Evolutionary conservation across 495 filamentous ascomycete genomes (phyloP), one percentile per base, ranked within the genome.

Genomic region (Pseudevernia furfuracea): DNA sequence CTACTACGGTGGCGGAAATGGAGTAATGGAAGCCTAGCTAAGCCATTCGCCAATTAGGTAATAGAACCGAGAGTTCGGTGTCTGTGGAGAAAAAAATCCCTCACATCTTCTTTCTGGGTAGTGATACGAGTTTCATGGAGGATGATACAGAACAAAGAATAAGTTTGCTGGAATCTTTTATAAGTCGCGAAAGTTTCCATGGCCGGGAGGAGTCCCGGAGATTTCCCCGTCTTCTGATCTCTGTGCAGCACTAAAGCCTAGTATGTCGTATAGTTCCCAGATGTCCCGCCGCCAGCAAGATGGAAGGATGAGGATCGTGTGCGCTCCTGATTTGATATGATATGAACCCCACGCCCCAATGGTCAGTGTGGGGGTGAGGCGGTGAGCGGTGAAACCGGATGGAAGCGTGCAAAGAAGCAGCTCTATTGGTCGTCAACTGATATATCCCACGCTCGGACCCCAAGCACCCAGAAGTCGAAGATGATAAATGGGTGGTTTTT

Each of bases 41-140:
- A 34, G 52, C 52, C 52, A 55, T 55, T 34, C 12, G 30, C 52
- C 30, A 7, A 55, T 55, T 34, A 55, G 52, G 52, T 34, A 55
- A 32, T 34, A 15, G 3, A 17, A 1, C 52, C 52, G 52, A 55
- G 17, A 34, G 14, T 34, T 6, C 34, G 52, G 30, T 55, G 28
- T 55, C 30, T 52, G 25, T 10, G 43, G 7, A 52, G n/a, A 6
- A 12, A 52, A 52, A 52, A 28, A 5, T 3, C 48, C 48, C 48
- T 8, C 12, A 30, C 6, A 2, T 28, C 23, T 52, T 44, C 43
- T 2, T 7, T 6, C 17, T 52, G 11, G 25, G 23, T 12, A 0
- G 10, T 15, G 3, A 30, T 30, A 52, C 6, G 2, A n/a, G n/a
- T n/a, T n/a, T n/a, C n/a, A 8, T 46, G 6, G 6, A 23, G 8